These are phyloP conservation scores for Emericellopsis cladophorae DNA, from an alignment of 2,329 filamentous ascomycete species.

Conservation along the genomic window DNA sequence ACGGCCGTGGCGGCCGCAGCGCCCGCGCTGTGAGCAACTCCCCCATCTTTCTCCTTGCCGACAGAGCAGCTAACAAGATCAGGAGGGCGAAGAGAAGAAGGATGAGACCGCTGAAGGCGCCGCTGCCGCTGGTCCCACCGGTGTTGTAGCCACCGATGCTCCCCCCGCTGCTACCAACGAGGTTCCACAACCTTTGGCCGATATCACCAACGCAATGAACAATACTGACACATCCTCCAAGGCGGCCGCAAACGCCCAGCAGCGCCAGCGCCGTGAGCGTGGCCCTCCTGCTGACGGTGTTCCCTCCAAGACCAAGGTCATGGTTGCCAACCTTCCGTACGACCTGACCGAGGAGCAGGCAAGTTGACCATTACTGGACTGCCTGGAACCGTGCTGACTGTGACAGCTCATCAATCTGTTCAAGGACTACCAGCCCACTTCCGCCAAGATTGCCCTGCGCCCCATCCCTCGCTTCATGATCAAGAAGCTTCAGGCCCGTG, in stretches of 20 bases:
- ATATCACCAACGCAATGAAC: conserved; percentile 44
- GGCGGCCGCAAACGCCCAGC: conserved; percentile 24
- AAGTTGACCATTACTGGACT: conserved; percentile 13
- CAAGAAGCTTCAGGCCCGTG: conserved; percentile 98
- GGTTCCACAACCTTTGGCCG: conserved; percentile 40
- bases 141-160: conserved; percentile 30
- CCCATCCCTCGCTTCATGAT: conserved; percentile 99
- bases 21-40: conserved; percentile 26
- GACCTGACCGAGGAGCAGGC: conserved; percentile 97
- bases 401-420: conserved; percentile 93
- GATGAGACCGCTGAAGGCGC: conserved; percentile 20
- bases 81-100: conserved; percentile 33
- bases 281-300: conserved; percentile 95
- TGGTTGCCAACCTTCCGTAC: conserved; percentile 98
- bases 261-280: conserved; percentile 61
- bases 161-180: conserved; percentile 35
- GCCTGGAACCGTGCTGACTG: conserved; percentile 4
- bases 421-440: conserved; percentile 77
- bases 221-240: conserved; percentile 48
- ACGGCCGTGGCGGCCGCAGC: conserved; percentile 51
- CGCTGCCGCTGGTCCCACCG: conserved; percentile 34
- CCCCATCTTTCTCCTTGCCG: background rate
- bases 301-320: conserved; percentile 98
- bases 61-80: conserved; percentile 12
- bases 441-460: conserved; percentile 96